These are phyloP conservation scores for Colletotrichum musicola DNA, from an alignment of 2,329 filamentous ascomycete genomes.

Conservation along the genomic window DNA sequence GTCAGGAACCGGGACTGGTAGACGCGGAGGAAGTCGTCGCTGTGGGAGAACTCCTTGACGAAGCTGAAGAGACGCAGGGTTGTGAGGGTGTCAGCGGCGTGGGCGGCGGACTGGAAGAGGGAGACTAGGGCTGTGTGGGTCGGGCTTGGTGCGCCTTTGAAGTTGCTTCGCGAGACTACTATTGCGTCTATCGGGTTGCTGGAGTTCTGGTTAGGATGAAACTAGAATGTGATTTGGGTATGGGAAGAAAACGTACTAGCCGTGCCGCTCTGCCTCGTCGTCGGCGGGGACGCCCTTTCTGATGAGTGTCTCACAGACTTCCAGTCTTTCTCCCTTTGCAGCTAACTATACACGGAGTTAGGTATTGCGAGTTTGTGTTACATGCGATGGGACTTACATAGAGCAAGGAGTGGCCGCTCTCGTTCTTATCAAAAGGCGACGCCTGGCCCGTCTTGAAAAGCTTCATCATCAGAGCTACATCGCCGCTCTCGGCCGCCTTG, in stretches of 20 bases:
- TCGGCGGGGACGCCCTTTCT: not conserved
- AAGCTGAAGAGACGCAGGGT: constrained; percentile 41
- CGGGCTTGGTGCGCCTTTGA: not conserved
- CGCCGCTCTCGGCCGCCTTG: not conserved
- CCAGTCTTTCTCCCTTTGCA: not conserved
- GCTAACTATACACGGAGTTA: not conserved
- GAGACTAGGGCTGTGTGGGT: constrained; percentile 6
- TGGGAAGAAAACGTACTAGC: too few species aligned
- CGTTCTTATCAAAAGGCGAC: constrained; percentile 9
- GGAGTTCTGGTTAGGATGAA: not conserved
- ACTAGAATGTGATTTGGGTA: too few species aligned
- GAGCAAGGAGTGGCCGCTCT: constrained; percentile 1
- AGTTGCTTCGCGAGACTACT: not conserved
- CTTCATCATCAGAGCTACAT: not conserved
- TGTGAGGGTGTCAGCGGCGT: constrained; percentile 38
- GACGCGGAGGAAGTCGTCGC: constrained; percentile 13
- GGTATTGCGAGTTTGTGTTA: not conserved
- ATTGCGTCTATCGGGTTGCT: constrained; percentile 10
- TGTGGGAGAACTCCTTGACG: not conserved
- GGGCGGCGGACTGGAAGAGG: constrained; percentile 42
- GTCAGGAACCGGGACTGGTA: constrained; percentile 42
- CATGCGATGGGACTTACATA: not conserved
- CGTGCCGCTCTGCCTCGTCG: not conserved
- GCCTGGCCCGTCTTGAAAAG: constrained; percentile 13
- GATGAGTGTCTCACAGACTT: not conserved